Evolutionary conservation across 2,329 filamentous ascomycete species (phyloP), one percentile per base, ranked within the genome.

Genomic region (Fusarium zealandicum): DNA sequence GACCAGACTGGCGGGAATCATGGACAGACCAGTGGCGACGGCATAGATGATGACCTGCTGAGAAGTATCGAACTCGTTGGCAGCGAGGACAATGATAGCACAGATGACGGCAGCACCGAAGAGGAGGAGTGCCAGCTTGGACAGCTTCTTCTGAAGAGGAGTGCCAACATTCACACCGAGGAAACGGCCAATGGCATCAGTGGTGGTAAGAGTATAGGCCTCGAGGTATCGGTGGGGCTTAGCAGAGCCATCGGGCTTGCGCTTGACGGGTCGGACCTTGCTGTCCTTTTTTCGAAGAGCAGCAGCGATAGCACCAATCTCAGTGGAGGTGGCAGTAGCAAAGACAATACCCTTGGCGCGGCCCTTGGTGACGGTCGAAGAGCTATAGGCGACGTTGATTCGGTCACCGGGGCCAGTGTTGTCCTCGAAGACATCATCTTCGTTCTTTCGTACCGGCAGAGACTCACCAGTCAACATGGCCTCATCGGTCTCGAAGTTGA

Each of bases 401-500:
- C 84, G 79, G 60, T 88, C 85, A 43, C 84, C 84, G 0, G 74
- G 69, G 20, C 74, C 74, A 1, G 71, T 78, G 32, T 74, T 74
- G 5, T 69, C 67, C 27, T 70, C 62, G 41, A 78, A 78, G 44
- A 78, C 76, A 38, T 72, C 70, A 22, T 76, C 69, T 10, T 78
- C 69, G 61, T 81, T 75, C 74, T 87, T 82, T 72, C 75, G 77
- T 9, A 85, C 80, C 20, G 85, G 84, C 1, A 86, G 75, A 14
- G 85, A 86, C 70, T 88, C 85, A 51, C 85, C 85, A 31, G 85
- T 88, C 18, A 87, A 77, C 40, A 86, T 76, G 4, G 84, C 83
- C 69, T 87, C 84, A 57, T 91, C 86, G 58, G 85, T 87, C 64
- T 86, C 85, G 37, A 87, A 80, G 70, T 90, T 89, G 75, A 88